Evolutionary conservation across 257 asterid genomes (phyloP).

Genomic region (Solanum commersonii): DNA sequence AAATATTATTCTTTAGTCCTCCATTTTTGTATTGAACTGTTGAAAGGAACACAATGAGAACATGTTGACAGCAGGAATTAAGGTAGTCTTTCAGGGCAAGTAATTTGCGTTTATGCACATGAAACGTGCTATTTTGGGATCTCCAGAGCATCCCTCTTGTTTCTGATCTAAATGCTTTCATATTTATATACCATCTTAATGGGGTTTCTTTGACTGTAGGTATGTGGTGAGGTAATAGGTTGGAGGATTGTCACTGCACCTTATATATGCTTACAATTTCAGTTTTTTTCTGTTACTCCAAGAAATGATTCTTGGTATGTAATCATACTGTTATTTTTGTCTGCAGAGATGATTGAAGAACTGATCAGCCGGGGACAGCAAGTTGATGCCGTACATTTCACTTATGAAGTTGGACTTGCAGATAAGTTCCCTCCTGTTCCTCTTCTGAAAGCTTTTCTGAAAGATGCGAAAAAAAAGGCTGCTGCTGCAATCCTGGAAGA

Average conservation of each 20-base stretch:
- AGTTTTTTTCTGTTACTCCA: background rate
- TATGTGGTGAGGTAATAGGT: background rate
- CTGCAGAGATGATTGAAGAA: slow-evolving; percentile 90
- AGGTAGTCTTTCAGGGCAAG: background rate
- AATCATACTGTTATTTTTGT: slow-evolving; percentile 21
- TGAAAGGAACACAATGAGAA: background rate
- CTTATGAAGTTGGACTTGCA: slow-evolving; percentile 83
- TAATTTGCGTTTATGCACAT: background rate
- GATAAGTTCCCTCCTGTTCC: slow-evolving; percentile 93
- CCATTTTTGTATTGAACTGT: background rate
- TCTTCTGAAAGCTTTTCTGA: slow-evolving; percentile 79
- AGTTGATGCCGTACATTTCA: slow-evolving; percentile 98
- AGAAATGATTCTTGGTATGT: slow-evolving; percentile 7
- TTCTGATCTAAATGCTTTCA: background rate
- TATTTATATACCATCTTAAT: background rate
- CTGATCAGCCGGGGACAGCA: slow-evolving; percentile 93
- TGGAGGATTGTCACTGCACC: background rate
- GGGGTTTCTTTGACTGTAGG: background rate
- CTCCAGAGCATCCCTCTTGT: background rate
- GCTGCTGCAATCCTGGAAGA: slow-evolving; percentile 68
- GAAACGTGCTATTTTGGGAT: background rate
- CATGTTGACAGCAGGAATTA: background rate
- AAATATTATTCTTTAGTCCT: background rate
- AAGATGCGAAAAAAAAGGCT: slow-evolving; percentile 83
- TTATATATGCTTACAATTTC: background rate